Percentiles rank a stretch among this genome's conserved stretches.
These are phyloP conservation scores for Camelina neglecta DNA, from an alignment of 345 rosid species.

Conservation along the genomic window DNA sequence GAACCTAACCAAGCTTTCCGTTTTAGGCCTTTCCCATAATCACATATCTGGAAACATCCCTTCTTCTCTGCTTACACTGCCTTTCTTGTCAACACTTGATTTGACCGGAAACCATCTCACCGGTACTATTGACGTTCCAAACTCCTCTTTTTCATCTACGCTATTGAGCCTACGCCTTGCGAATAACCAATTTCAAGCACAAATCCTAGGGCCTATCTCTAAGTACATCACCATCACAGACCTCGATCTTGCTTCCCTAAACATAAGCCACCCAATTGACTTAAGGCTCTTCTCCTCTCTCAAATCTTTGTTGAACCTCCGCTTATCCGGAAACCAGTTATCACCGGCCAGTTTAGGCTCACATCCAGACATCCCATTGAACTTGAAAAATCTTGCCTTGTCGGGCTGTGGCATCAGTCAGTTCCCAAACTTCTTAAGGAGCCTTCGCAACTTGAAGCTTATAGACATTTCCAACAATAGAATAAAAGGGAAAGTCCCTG, in stretches of 20 bases:
- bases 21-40: background rate
- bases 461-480: background rate
- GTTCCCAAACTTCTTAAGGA: background rate
- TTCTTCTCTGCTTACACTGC: background rate
- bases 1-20: slow-evolving; percentile 8
- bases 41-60: slow-evolving; percentile 18
- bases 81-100: background rate
- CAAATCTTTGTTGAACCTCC: background rate
- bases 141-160: background rate
- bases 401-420: background rate
- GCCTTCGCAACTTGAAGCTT: background rate
- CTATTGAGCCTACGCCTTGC: background rate
- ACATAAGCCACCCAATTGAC: slow-evolving; percentile 20
- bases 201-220: slow-evolving; percentile 13
- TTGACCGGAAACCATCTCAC: background rate
- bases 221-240: background rate
- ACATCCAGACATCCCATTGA: slow-evolving; percentile 5
- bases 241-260: slow-evolving; percentile 14
- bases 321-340: slow-evolving; percentile 14
- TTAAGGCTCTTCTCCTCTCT: slow-evolving; percentile 9
- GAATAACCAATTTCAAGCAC: background rate
- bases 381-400: background rate
- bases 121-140: background rate
- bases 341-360: background rate
- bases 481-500: slow-evolving; percentile 6